Evolutionary conservation across 805 yeast genomes (phyloP), one percentile per base, ranked within the genome.

Genomic region (Priceomyces melissophilus): DNA sequence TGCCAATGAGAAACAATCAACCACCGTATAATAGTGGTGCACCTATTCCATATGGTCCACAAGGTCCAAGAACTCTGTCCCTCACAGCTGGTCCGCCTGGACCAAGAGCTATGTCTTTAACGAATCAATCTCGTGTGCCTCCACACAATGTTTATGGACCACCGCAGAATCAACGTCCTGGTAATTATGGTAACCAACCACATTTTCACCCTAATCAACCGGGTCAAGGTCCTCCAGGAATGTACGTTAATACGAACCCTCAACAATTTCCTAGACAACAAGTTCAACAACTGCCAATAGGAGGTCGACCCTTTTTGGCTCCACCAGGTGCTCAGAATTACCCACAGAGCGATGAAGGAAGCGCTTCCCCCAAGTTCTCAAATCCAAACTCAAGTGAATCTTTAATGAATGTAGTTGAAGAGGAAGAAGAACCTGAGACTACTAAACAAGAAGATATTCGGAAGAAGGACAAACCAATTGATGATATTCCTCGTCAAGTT

Each of bases 341-440:
- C 8, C 25, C 25, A 20, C 25, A 4, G 25, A 20, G 25, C 8
- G 25, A 20, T 5, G 25, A 20, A 20, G 25, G 25, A 20, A 28
- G 39, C 35, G 13, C 8, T 5, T 20, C 25, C 8, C 29, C 17
- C 11, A 32, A 35, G 23, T 11, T 7, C 16, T 32, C 37, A 8
- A 30, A 33, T 23, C 47, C 39, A 36, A 43, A 42, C 32, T 59
- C 67, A 5, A 61, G 49, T 41, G 70, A 65, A 40, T 62, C 67
- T 5, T 46, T 62, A 15, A 59, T 55, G 58, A 58, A 62, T 42
- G 67, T 63, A 2, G 56, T 55, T 2, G 68, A 63, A 41, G 70
- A 64, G 49, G 63, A 55, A n/a, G 69, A 63, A 30, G 67, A 62
- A 32, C 55, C 52, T 4, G 35, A 32, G 11, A 23, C 6, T 23